Evolutionary conservation across 2,329 filamentous ascomycete genomes (phyloP), one percentile per base, ranked within the genome.

Genomic region (Scolecobasidium constrictum): DNA sequence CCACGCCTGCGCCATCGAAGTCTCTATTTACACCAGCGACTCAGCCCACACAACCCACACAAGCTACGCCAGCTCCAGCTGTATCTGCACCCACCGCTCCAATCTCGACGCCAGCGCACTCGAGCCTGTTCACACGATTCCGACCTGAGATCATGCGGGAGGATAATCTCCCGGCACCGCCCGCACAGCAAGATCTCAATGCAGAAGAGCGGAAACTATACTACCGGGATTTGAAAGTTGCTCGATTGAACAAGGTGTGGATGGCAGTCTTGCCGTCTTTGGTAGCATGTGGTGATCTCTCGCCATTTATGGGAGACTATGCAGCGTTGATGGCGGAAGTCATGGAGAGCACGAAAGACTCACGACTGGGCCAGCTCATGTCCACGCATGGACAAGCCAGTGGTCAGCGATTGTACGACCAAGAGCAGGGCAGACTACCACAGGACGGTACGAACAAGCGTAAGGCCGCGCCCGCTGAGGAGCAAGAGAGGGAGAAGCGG

Each of bases 301-400:
- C 19, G 20, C 33, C 33, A 7, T 20, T 43, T 28, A 21, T 43
- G 18, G 31, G 20, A 9, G 37, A 43, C 20, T 43, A 43, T 15
- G 28, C 37, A 18, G 23, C 28, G 4, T n/a, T 43, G 9, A 35
- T 37, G n/a, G 40, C 35, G 31, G 18, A 36, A 15, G 17, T 43
- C 12, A 43, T 37, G 38, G 26, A n/a, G 9, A 21, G 11, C 15
- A 28, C 40, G 6, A 43, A 35, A 9, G 23, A 37, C 6, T 28
- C 31, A 4, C 40, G 31, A 16, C 26, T 36, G 13, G 20, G 31
- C 19, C 21, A 39, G 13, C 20, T 37, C 18, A 36, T 43, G 13
- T 17, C 15, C n/a, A 18, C 18, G 16, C 34, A 43, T 28, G 40
- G 40, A 35, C 21, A 35, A 37, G 33, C 21, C 2, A 18, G 26